Evolutionary conservation across 176 grass and related monocot genomes (phyloP).

Genomic region (Canna indica): DNA sequence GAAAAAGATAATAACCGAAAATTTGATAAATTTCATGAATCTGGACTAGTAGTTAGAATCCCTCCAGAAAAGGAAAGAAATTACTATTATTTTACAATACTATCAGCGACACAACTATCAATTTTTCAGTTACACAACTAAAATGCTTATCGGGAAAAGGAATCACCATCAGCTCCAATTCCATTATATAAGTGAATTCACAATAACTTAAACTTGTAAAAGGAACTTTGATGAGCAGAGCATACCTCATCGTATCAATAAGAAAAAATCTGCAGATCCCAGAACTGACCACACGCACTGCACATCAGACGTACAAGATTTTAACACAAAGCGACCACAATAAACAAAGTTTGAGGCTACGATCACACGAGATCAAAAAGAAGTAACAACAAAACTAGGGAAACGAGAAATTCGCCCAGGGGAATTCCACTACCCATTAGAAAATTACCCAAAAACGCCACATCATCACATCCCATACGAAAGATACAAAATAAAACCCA

Average conservation of each 20-base stretch:
- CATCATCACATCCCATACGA: neutral
- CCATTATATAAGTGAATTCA: neutral
- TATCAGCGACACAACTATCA: neutral
- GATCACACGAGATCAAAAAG: neutral
- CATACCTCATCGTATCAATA: constrained; percentile 3
- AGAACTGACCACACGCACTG: neutral
- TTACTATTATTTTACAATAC: too few relatives aligned
- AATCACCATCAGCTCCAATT: neutral
- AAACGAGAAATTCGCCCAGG: neutral
- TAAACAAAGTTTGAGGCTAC: neutral
- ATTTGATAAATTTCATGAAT: neutral
- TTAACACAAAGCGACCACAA: neutral
- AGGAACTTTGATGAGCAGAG: neutral
- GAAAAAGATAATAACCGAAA: too few relatives aligned
- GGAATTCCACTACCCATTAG: neutral
- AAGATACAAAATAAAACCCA: neutral
- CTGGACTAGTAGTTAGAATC: neutral
- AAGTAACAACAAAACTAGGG: neutral
- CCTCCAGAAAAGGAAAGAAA: neutral
- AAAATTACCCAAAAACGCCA: neutral
- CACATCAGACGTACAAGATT: neutral
- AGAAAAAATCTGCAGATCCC: neutral
- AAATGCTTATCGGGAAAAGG: neutral
- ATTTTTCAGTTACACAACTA: neutral
- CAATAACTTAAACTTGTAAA: neutral